Percentiles rank a stretch among this genome's conserved stretches.
These are phyloP conservation scores for Leishmania guyanensis DNA, from an alignment of 208 protist species.

Conservation along the genomic window DNA sequence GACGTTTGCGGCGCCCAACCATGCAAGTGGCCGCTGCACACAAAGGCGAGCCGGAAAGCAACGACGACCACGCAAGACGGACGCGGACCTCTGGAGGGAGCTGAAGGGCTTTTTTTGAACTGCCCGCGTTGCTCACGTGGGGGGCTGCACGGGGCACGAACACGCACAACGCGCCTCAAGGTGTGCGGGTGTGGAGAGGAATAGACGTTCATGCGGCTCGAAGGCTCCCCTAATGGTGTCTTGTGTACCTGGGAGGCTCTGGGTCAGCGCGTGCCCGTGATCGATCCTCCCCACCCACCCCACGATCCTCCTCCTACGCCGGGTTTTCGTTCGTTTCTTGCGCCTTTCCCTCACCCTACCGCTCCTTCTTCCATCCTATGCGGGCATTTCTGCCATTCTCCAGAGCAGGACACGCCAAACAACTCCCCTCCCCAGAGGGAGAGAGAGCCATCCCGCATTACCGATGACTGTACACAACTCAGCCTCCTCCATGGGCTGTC, in stretches of 20 bases:
- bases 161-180: background rate
- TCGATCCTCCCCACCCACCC: background rate
- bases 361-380: background rate
- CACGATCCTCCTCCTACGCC: background rate
- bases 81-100: conserved; percentile 37
- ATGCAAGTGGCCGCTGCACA: background rate
- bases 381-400: background rate
- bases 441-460: background rate
- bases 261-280: background rate
- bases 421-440: background rate
- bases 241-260: too few relatives aligned
- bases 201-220: background rate
- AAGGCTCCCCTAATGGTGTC: background rate
- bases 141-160: too few relatives aligned
- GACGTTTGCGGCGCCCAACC: background rate
- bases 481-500: background rate
- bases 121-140: too few relatives aligned
- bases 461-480: background rate
- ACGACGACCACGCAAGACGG: conserved; percentile 10
- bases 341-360: background rate
- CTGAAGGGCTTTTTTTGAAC: conserved; percentile 32
- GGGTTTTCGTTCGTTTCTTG: background rate
- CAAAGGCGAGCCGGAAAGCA: background rate
- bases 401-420: background rate
- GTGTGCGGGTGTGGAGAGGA: background rate